Conservation (phyloP, 2,329 filamentous ascomycete species). For the Xylariaceae sp. region DNA sequence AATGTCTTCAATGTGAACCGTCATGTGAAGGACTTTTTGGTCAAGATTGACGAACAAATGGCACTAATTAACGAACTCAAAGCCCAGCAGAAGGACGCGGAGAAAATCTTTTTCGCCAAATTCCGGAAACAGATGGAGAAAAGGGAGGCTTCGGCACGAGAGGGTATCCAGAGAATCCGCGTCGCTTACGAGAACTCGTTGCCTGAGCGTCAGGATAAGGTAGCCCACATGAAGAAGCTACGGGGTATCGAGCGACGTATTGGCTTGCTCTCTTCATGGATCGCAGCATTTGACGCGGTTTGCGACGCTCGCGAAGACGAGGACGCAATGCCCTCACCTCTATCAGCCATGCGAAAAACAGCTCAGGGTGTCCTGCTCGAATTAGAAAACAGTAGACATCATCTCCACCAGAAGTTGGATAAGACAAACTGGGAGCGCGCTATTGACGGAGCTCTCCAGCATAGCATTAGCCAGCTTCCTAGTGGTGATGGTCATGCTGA, state of each 20-base stretch:
- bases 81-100: slow-evolving; percentile 88
- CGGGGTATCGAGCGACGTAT: slow-evolving; percentile 86
- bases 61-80: slow-evolving; percentile 95
- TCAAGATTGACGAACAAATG: slow-evolving; percentile 99
- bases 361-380: slow-evolving; percentile 89
- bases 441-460: slow-evolving; percentile 86
- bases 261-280: slow-evolving; percentile 86
- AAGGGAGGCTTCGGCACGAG: slow-evolving; percentile 74
- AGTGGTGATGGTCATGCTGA: slow-evolving; percentile 71
- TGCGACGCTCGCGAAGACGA: slow-evolving; percentile 76
- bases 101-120: slow-evolving; percentile 81
- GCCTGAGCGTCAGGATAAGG: slow-evolving; percentile 78
- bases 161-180: slow-evolving; percentile 81
- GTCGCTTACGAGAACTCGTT: slow-evolving; percentile 83
- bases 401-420: slow-evolving; percentile 83
- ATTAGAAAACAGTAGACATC: slow-evolving; percentile 86
- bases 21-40: slow-evolving; percentile 98
- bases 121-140: slow-evolving; percentile 92
- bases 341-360: slow-evolving; percentile 82
- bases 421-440: slow-evolving; percentile 86
- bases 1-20: slow-evolving; percentile 99
- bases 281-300: slow-evolving; percentile 86
- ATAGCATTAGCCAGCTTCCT: slow-evolving; percentile 79
- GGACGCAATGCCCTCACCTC: slow-evolving; percentile 69
- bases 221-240: slow-evolving; percentile 80